Evolutionary conservation across 805 yeast species (phyloP).

Genomic region (Candida nanaspora): DNA sequence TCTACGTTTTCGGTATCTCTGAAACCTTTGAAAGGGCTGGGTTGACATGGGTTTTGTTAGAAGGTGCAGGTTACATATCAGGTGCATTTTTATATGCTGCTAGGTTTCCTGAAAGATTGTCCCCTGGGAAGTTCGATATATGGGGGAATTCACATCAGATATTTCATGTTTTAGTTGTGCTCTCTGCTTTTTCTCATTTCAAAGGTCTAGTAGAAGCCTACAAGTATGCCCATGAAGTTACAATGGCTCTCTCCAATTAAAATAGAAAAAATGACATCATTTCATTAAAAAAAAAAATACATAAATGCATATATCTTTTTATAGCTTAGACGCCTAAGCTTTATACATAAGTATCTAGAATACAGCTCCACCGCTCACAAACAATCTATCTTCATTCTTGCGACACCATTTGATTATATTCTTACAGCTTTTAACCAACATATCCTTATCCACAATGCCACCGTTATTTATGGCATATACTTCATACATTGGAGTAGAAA

Average conservation of each 20-base stretch:
- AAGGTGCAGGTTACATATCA: slow-evolving; percentile 65
- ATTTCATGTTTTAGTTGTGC: slow-evolving; percentile 70
- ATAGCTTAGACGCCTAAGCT: too few species aligned
- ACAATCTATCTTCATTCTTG: slow-evolving; percentile 60
- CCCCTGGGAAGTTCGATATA: slow-evolving; percentile 58
- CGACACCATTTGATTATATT: slow-evolving; percentile 71
- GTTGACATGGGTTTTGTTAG: slow-evolving; percentile 55
- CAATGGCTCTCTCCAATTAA: neutral
- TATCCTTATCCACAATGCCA: slow-evolving; percentile 46
- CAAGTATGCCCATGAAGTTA: slow-evolving; percentile 33
- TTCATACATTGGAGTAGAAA: slow-evolving; percentile 41
- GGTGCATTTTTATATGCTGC: slow-evolving; percentile 80
- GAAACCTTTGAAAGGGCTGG: slow-evolving; percentile 46
- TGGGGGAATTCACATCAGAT: slow-evolving; percentile 83
- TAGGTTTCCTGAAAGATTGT: slow-evolving; percentile 67
- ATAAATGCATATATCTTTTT: too few species aligned
- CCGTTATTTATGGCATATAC: slow-evolving; percentile 51
- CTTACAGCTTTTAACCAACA: slow-evolving; percentile 54
- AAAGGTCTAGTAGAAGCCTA: slow-evolving; percentile 54
- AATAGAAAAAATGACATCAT: too few species aligned
- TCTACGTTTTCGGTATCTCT: slow-evolving; percentile 37
- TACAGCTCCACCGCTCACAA: slow-evolving; percentile 67
- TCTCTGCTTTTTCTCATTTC: slow-evolving; percentile 73
- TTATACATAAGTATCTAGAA: slow-evolving; percentile 29
- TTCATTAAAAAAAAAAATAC: neutral